phyloP scores from a whole-genome alignment of 2,329 filamentous ascomycete genomes.

The Phaeosphaeriaceae sp. region DNA sequence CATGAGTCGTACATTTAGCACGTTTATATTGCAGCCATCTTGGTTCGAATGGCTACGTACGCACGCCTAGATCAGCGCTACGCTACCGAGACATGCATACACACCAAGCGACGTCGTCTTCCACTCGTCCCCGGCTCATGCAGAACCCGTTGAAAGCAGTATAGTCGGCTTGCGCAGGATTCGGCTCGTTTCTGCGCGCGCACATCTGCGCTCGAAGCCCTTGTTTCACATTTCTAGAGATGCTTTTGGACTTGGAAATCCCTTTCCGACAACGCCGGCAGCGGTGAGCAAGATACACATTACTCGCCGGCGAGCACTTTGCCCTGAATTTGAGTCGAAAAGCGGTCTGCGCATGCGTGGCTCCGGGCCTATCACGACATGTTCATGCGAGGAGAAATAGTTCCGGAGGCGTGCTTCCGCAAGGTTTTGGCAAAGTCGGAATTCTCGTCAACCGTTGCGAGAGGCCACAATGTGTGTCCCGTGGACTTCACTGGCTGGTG shows the following conservation, averaged over 20 bases:
- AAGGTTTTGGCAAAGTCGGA: constrained; percentile 1
- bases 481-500: constrained; percentile 18
- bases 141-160: constrained; percentile 19
- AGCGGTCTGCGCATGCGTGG: constrained; percentile 31
- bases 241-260: background rate
- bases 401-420: constrained; percentile 32
- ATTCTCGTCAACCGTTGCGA: constrained; percentile 10
- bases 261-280: constrained; percentile 5
- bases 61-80: constrained; percentile 36
- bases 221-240: background rate
- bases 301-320: constrained; percentile 12
- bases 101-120: constrained; percentile 15
- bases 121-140: constrained; percentile 15
- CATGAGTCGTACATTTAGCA: constrained; percentile 17
- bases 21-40: constrained; percentile 36
- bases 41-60: constrained; percentile 10
- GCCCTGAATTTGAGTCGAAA: constrained; percentile 18
- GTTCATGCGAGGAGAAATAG: constrained; percentile 8
- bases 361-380: constrained; percentile 23
- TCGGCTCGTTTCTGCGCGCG: background rate
- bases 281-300: constrained; percentile 23
- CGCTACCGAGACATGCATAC: constrained; percentile 18
- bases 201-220: background rate
- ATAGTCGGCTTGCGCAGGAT: constrained; percentile 14
- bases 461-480: constrained; percentile 17